Evolutionary conservation across 2,329 filamentous ascomycete species (phyloP).

Genomic region (Zymoseptoria brevis): DNA sequence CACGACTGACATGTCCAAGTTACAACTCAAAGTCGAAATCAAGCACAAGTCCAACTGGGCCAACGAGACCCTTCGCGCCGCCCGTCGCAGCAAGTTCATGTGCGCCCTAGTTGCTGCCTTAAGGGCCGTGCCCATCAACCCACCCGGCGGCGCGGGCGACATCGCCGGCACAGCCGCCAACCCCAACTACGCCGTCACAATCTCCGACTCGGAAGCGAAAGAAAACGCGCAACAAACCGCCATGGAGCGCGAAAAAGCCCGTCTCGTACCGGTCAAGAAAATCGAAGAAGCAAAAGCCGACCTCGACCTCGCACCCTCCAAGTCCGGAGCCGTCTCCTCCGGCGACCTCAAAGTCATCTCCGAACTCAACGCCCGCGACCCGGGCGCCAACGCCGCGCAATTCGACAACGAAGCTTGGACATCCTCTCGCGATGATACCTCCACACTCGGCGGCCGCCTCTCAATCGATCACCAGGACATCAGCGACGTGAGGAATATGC

Average conservation of each 20-base stretch:
- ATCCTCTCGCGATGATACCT: slow-evolving; percentile 32
- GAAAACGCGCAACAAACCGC: slow-evolving; percentile 51
- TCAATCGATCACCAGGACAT: slow-evolving; percentile 38
- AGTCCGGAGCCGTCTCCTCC: slow-evolving; percentile 16
- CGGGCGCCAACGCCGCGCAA: slow-evolving; percentile 36
- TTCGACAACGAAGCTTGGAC: slow-evolving; percentile 38
- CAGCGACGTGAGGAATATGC: slow-evolving; percentile 40
- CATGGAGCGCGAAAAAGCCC: slow-evolving; percentile 41
- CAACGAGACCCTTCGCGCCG: slow-evolving; percentile 69
- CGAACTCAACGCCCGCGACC: slow-evolving; percentile 37
- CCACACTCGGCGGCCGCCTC: slow-evolving; percentile 31
- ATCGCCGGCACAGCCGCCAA: slow-evolving; percentile 58
- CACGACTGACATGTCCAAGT: slow-evolving; percentile 79
- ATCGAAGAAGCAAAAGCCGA: slow-evolving; percentile 20
- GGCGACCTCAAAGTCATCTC: slow-evolving; percentile 33
- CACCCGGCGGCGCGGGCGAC: slow-evolving; percentile 63
- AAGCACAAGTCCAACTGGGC: slow-evolving; percentile 65
- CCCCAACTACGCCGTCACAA: slow-evolving; percentile 71
- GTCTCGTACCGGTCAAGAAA: slow-evolving; percentile 51
- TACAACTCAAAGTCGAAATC: slow-evolving; percentile 74
- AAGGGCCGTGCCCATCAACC: slow-evolving; percentile 78
- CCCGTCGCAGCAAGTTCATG: slow-evolving; percentile 91
- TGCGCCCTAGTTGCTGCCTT: slow-evolving; percentile 80
- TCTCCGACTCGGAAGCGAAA: slow-evolving; percentile 60
- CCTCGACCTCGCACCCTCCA: slow-evolving; percentile 9